Base-by-base conservation (phyloP, 345 rosid species). In the Noccaea caerulescens region DNA sequence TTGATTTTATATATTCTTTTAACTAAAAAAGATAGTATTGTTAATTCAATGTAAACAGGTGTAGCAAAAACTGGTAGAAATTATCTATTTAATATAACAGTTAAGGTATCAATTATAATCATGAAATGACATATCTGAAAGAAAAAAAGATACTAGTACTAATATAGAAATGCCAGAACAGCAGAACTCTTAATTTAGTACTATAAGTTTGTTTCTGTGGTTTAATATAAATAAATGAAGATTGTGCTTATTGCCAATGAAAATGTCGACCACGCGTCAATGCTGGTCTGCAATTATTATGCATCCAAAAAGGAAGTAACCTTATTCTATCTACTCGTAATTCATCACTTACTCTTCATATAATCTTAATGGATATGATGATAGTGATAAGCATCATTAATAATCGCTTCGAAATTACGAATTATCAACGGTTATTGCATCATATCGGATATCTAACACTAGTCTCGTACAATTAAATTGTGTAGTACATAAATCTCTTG, bases 231-330 rank as follows among this genome's bases (percentile, higher is more conserved):
- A 10, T 59, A 47, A 49, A 6, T 69, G 56, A 57, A 57, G 4
- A 3, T 45, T 57, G 27, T 58, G 50, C 51, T 70, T 59, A 27
- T 59, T 47, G 59, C 41, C 67, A 70, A 59, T 70, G 74, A 70
- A 70, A 70, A 27, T 70, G 74, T 70, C 74, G 11, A 70, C 33
- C 74, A 70, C 59, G 74, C 59, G 59, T 60, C 59, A 49, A 27
- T 27, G 49, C 18, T 46, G 66, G 58, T 58, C 30, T 36, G 59
- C 32, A 70, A 70, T 70, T 38, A 70, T 39, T 51, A 25, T 58
- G 58, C 33, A 58, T 59, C 20, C 20, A 38, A 27, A 69, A 49
- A 37, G 42, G 20, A 56, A 47, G 49, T 25, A 2, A 16, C 3
- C 44, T 16, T n/a, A 6, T 14, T 25, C 12, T 45, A 8, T 6